Evolutionary conservation across 495 filamentous ascomycete species (phyloP).

Genomic region (Aspergillus affinis): DNA sequence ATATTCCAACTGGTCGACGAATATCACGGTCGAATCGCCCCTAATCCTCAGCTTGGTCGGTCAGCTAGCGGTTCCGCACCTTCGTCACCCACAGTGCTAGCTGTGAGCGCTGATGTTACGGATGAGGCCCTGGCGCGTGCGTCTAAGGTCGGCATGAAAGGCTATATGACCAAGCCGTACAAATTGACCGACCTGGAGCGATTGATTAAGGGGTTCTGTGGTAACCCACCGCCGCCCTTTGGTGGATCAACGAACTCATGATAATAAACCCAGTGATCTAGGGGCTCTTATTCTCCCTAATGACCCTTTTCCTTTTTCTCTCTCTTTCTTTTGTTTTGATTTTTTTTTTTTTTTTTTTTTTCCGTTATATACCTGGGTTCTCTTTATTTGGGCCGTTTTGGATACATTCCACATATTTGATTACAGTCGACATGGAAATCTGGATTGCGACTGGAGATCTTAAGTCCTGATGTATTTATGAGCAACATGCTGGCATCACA

Average conservation of each 20-base stretch:
- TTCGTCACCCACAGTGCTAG: conserved; percentile 54
- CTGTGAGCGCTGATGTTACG: conserved; percentile 77
- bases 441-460: background rate
- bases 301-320: conserved; percentile 6
- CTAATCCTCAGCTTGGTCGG: conserved; percentile 4
- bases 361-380: conserved; percentile 5
- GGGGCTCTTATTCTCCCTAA: conserved; percentile 3
- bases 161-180: conserved; percentile 79
- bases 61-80: background rate
- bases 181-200: conserved; percentile 69
- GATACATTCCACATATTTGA: background rate
- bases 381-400: background rate
- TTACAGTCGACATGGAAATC: background rate
- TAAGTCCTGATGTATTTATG: conserved; percentile 8
- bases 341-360: conserved; percentile 9
- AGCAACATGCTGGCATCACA: conserved; percentile 6
- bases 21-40: conserved; percentile 23
- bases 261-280: conserved; percentile 6
- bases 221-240: conserved; percentile 16
- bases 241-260: conserved; percentile 24
- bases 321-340: conserved; percentile 7
- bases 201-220: conserved; percentile 64
- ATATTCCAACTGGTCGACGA: conserved; percentile 59
- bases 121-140: conserved; percentile 64
- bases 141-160: conserved; percentile 68